Percentiles rank a stretch among this genome's conserved stretches.
Evolutionary conservation across 495 filamentous ascomycete species (phyloP).

Genomic region (Neurospora sp.): DNA sequence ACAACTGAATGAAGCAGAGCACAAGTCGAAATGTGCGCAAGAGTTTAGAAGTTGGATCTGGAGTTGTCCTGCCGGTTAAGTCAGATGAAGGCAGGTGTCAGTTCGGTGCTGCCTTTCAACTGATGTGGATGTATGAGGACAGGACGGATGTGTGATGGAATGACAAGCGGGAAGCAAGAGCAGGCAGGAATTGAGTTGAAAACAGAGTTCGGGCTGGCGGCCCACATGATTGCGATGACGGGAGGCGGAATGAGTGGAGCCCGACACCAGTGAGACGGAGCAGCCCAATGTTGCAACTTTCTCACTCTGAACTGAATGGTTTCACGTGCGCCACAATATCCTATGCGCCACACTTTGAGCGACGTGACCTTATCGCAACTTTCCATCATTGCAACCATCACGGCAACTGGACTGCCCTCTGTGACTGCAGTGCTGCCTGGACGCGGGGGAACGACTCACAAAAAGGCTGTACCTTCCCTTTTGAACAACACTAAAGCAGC

Average conservation of each 20-base stretch:
- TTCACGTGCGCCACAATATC: neutral
- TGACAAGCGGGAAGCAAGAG: neutral
- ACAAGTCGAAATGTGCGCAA: slow-evolving; percentile 2
- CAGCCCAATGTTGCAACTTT: neutral
- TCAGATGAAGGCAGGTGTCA: neutral
- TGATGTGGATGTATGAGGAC: neutral
- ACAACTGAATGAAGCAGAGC: slow-evolving; percentile 3
- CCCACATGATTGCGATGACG: neutral
- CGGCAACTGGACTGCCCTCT: neutral
- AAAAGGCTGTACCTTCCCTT: neutral
- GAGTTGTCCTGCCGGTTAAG: neutral
- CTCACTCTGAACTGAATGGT: neutral
- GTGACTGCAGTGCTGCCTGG: neutral
- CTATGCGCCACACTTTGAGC: neutral
- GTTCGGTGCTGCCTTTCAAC: neutral
- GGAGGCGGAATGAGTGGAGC: neutral
- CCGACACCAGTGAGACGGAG: neutral
- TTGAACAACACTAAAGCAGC: neutral
- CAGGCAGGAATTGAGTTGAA: neutral
- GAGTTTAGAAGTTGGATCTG: neutral
- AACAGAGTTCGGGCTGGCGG: neutral
- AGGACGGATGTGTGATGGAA: neutral
- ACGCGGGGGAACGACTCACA: neutral
- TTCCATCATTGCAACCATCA: neutral
- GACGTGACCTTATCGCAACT: neutral